phyloP scores from a whole-genome alignment of 2,329 filamentous ascomycete genomes.

The Colletotrichum ledebouriae region DNA sequence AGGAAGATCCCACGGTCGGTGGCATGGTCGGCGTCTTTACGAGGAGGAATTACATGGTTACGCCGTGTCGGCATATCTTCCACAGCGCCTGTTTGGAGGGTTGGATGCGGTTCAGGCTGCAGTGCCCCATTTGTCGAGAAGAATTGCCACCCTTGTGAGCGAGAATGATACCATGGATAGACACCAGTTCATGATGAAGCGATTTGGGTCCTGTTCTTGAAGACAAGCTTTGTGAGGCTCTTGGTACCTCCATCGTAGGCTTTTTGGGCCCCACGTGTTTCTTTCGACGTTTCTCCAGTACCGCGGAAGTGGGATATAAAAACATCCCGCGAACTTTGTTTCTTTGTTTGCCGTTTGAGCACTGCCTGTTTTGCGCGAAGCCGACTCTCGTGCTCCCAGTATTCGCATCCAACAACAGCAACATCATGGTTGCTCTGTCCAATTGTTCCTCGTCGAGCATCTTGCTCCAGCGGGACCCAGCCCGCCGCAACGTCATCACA shows the following conservation, averaged over 20 bases:
- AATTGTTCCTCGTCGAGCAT: not conserved
- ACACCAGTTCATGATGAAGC: conserved; percentile 1
- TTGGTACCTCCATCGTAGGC: no score
- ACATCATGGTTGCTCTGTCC: no score
- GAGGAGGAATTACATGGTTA: conserved; percentile 93
- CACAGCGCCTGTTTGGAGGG: conserved; percentile 92
- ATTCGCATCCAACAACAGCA: not conserved
- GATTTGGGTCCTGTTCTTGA: not conserved
- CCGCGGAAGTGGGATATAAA: no score
- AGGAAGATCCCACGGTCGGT: conserved; percentile 61
- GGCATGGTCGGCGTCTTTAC: conserved; percentile 79
- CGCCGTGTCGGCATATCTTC: conserved; percentile 95
- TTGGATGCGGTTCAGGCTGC: conserved; percentile 93
- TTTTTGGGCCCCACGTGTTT: no score
- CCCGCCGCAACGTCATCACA: conserved; percentile 1
- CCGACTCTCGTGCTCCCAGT: not conserved
- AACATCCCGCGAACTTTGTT: no score
- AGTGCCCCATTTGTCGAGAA: conserved; percentile 96
- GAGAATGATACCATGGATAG: not conserved
- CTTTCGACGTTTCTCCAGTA: no score
- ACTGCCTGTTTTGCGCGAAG: not conserved
- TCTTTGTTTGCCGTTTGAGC: no score
- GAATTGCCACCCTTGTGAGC: conserved; percentile 83
- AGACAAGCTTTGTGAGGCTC: not conserved
- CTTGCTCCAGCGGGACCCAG: not conserved